Evolutionary conservation across 1,284 basidiomycete species (phyloP).

Genomic region (Pseudozyma hubeiensis): DNA sequence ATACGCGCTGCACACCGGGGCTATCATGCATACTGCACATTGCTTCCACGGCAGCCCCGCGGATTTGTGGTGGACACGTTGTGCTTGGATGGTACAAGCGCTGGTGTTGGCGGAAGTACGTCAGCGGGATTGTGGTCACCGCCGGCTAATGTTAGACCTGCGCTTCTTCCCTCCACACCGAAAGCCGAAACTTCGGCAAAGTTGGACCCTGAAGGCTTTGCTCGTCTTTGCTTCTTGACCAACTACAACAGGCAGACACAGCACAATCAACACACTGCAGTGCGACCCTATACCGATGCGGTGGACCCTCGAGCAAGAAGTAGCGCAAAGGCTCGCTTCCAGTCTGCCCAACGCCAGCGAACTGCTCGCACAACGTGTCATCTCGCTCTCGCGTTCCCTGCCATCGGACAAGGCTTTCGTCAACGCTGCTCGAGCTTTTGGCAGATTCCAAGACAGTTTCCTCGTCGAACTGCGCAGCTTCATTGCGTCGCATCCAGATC

Average conservation of each 20-base stretch:
- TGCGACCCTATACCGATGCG: constrained; percentile 8
- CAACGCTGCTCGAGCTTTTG: constrained; percentile 82
- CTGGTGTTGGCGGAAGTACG: not conserved
- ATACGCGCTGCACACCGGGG: not conserved
- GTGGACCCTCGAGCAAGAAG: constrained; percentile 33
- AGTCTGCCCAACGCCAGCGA: constrained; percentile 52
- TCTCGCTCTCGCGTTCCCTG: constrained; percentile 51
- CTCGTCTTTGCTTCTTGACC: constrained; percentile 3
- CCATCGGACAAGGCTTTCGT: constrained; percentile 54
- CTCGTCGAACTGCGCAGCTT: constrained; percentile 72
- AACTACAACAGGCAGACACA: not conserved
- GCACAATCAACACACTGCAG: not conserved
- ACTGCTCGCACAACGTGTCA: constrained; percentile 57
- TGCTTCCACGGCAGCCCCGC: not conserved
- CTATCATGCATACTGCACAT: not conserved
- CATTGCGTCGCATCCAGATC: constrained; percentile 34
- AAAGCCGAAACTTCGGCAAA: constrained; percentile 10
- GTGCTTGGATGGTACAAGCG: not conserved
- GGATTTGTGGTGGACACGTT: constrained; percentile 1
- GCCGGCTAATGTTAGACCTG: not conserved
- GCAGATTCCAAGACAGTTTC: constrained; percentile 81
- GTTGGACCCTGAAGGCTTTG: constrained; percentile 20
- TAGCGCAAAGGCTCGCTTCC: constrained; percentile 35
- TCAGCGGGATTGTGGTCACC: not conserved
- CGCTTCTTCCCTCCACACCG: constrained; percentile 12